Evolutionary conservation across 176 grass and related monocot species (phyloP), one percentile per base, ranked within the genome.

Genomic region (Poa pratensis): DNA sequence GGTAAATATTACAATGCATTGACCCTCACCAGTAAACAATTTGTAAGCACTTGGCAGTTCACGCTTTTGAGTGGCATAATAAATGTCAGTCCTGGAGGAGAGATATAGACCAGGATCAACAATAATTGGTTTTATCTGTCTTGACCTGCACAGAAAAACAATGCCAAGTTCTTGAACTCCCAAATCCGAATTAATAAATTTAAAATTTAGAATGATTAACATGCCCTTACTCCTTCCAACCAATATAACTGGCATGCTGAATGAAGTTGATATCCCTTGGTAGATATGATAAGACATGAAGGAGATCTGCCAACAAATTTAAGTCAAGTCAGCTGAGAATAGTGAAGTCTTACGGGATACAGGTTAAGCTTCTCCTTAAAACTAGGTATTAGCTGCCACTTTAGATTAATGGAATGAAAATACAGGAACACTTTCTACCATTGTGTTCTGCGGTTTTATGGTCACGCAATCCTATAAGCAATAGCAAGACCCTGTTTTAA

Each of bases 221-320:
- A 68, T 87, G 45, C 20, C 40, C 92, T 86, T 98, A 98, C 93
- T 98, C 89, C 89, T 87, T 95, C 93, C 91, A 92, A 81, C 96
- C 89, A 46, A 98, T 92, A 87, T 98, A 98, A 88, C 89, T 92
- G 27, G 91, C 76, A 80, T 98, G 96, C 65, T 94, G 91, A 83
- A 98, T 86, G 87, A 98, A 98, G 89, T 94, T 98, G 77, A 98
- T 94, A 87, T 98, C 91, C 75, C 57, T 95, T 13, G 93, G 93
- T 80, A 98, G 40, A 70, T 94, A 98, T 76, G 93, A 98, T 54
- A 95, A 98, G 74, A 98, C 89, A 92, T 98, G 96, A 49, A 98
- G 88, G 20, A 95, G 91, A 89, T 98, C 96, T 98, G 89, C 51
- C 69, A 83, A 87, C 34, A 84, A 87, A 39, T 84, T 59, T 46